Evolutionary conservation across 2,329 filamentous ascomycete genomes (phyloP), one percentile per base, ranked within the genome.

Genomic region (Rasamsonia emersonii): DNA sequence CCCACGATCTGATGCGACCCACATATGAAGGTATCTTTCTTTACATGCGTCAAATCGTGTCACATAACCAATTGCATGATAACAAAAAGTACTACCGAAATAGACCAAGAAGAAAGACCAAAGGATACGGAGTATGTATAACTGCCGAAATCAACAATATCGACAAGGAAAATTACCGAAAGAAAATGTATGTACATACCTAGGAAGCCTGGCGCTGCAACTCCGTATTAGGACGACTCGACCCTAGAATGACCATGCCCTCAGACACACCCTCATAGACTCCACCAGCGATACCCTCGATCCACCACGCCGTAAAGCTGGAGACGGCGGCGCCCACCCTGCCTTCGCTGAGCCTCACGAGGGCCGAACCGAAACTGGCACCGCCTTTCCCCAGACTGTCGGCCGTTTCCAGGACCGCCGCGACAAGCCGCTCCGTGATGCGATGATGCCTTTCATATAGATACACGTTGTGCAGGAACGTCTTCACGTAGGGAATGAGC

Each of bases 361-460:
- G 59, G 0, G 70, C 65, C 7, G 68, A 67, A 7, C 70, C 71
- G 3, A 80, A 45, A 19, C 57, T 61, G 17, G 75, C 42, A 13
- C 72, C 62, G 10, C 64, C 59, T 35, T 67, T 68, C 3, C 75
- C 70, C 25, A 79, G 42, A 28, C 54, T 56, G 40, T 77, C 70
- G 3, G 71, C 70, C 2, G 71, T 63, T 28, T 64, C 61, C 18
- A 78, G 54, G 4, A 73, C 59, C 14, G 62, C 61, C 5, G 64
- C 62, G 11, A 79, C 53, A 2, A 79, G 40, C 15, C 70, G 68
- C 46, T 78, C 71, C 1, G 70, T 76, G 38, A 86, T 64, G 40
- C 72, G 73, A 55, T 85, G 73, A 42, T 75, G 68, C 10, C 77
- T 70, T 50, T 86, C 81, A 40, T 79, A 78, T 29, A 68, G 44